These are phyloP conservation scores for Quercus glauca DNA, from an alignment of 306 rosid genomes.

Conservation along the genomic window DNA sequence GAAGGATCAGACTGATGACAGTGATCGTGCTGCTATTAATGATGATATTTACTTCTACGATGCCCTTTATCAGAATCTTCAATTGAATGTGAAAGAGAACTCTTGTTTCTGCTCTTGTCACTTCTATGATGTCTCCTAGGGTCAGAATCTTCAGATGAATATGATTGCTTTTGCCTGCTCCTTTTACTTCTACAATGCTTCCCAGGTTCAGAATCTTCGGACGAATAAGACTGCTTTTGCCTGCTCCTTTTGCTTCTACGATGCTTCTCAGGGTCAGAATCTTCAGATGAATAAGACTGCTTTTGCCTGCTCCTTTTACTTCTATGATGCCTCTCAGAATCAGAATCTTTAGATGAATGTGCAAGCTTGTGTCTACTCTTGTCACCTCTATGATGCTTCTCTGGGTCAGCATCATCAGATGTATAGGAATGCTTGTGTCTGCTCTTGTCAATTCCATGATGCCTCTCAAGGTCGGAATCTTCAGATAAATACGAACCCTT, in stretches of 20 bases:
- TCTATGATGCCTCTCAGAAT: constrained; percentile 20
- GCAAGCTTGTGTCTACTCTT: constrained; percentile 19
- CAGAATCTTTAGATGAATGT: constrained; percentile 24
- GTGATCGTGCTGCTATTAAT: neutral
- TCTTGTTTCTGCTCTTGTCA: constrained; percentile 6
- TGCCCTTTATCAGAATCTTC: constrained; percentile 13
- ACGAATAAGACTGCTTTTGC: constrained; percentile 21
- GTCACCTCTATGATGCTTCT: constrained; percentile 19
- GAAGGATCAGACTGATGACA: neutral
- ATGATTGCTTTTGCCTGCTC: constrained; percentile 24
- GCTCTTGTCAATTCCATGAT: constrained; percentile 10
- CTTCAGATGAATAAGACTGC: constrained; percentile 23
- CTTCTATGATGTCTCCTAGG: constrained; percentile 24
- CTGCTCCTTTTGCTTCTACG: constrained; percentile 20
- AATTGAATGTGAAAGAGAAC: constrained; percentile 2
- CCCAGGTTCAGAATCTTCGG: constrained; percentile 21
- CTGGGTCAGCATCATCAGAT: constrained; percentile 14
- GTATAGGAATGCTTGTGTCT: constrained; percentile 16
- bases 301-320: constrained; percentile 26
- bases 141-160: constrained; percentile 26
- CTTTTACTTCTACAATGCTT: constrained; percentile 20
- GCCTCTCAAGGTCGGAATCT: constrained; percentile 13
- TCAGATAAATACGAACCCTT: neutral
- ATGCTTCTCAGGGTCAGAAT: constrained; percentile 17
- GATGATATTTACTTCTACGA: neutral